These are phyloP conservation scores for Pseudogymnoascus sp. DNA, from an alignment of 2,329 filamentous ascomycete genomes.

Conservation along the genomic window DNA sequence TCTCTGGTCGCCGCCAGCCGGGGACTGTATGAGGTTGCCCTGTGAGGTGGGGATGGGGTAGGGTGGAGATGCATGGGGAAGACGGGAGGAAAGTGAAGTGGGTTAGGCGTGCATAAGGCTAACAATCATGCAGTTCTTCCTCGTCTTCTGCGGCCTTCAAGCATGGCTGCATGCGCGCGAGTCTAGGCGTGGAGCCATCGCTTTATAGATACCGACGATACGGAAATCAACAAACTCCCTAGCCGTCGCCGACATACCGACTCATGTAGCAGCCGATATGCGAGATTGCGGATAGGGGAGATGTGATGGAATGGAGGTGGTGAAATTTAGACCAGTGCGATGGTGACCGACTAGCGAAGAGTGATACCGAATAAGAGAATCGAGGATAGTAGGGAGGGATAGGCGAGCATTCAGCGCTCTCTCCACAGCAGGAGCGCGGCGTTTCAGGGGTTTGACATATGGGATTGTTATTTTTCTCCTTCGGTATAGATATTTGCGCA, in stretches of 20 bases:
- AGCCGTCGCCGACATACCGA: neutral
- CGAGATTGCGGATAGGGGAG: neutral
- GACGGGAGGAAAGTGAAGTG: neutral
- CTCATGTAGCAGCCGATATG: neutral
- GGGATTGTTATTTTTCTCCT: slow-evolving; percentile 2
- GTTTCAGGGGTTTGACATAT: slow-evolving; percentile 5
- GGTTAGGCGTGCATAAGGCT: neutral
- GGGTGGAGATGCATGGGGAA: neutral
- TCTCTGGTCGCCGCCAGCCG: neutral
- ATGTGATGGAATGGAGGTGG: neutral
- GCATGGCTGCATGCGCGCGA: slow-evolving; percentile 79
- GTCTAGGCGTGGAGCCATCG: slow-evolving; percentile 76
- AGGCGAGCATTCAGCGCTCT: neutral
- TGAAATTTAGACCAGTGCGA: neutral
- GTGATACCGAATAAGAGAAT: slow-evolving; percentile 3
- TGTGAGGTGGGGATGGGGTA: neutral
- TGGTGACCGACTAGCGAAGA: neutral
- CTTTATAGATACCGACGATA: slow-evolving; percentile 43
- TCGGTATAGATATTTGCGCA: slow-evolving; percentile 4
- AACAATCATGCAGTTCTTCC: slow-evolving; percentile 57
- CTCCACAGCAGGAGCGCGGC: neutral
- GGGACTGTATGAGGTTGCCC: neutral
- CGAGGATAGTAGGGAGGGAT: neutral
- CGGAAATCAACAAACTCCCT: neutral
- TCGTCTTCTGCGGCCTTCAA: slow-evolving; percentile 86